Base-by-base conservation (phyloP, 768 basidiomycete species). In the Cyathus striatus region DNA sequence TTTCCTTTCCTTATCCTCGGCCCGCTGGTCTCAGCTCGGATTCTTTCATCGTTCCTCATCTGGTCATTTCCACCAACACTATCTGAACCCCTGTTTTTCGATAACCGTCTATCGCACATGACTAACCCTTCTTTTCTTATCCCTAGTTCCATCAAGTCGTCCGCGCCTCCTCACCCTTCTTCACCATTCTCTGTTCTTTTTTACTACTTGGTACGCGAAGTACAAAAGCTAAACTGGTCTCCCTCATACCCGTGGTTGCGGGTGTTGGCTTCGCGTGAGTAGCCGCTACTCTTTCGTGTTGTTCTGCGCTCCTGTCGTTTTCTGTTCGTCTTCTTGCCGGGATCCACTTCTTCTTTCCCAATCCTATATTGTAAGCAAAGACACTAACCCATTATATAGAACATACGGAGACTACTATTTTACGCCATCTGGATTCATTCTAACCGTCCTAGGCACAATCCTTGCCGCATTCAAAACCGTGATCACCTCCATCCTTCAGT, bases 341-440 rank as follows among this genome's bases (percentile, higher is more conserved):
- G n/a, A n/a, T n/a, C n/a, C n/a, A n/a, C n/a, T n/a, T n/a, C n/a
- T n/a, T n/a, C n/a, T n/a, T n/a, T n/a, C n/a, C n/a, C n/a, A n/a
- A n/a, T n/a, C n/a, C n/a, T n/a, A n/a, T n/a, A n/a, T n/a, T n/a
- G n/a, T n/a, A n/a, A n/a, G n/a, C n/a, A n/a, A n/a, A n/a, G n/a
- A n/a, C n/a, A n/a, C n/a, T n/a, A n/a, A n/a, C n/a, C n/a, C 27
- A 13, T 26, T 42, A 13, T 37, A 20, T 53, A 93, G 90, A 10
- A 96, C 93, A 5, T 95, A 91, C 44, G 96, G 94, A 42, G 94
- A 97, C 57, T 98, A 96, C 64, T 86, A 90, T 54, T 96, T 86
- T 63, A 96, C 92, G 1, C 61, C 70, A 2, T 79, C 79, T 61
- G 96, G 96, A 4, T 78, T 98, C 45, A 51, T 89, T 56, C 73